A percentile compares a stretch with the other conserved stretches of the same genome.
Evolutionary conservation across 352 stramenopile genomes (phyloP).

Genomic region (Phytophthora pinifolia): DNA sequence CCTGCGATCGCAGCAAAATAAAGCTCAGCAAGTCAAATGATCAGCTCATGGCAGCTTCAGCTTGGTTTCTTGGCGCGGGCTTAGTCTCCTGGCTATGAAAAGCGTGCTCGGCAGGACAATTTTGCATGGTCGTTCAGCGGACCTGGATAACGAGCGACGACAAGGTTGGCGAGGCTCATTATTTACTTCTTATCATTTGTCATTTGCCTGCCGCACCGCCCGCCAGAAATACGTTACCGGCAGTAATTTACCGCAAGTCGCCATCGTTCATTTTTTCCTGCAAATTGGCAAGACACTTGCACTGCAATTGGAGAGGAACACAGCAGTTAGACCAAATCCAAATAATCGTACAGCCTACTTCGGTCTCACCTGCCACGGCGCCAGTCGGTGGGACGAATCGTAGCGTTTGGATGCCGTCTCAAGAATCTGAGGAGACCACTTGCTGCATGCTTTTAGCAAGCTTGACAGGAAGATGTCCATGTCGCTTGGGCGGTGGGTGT

Average conservation of each 20-base stretch:
- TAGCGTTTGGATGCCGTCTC: conserved; percentile 54
- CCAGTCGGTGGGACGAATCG: conserved; percentile 40
- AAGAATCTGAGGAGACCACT: conserved; percentile 54
- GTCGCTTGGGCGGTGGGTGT: conserved; percentile 37
- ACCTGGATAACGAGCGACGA: no score
- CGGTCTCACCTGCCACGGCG: conserved; percentile 61
- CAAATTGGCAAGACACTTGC: conserved; percentile 56
- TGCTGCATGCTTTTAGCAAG: conserved; percentile 56
- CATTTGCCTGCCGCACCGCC: conserved; percentile 11
- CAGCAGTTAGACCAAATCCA: conserved; percentile 1
- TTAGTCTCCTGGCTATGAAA: no score
- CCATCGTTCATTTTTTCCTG: conserved; percentile 46
- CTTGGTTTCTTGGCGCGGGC: no score
- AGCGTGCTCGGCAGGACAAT: neutral
- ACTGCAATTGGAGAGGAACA: conserved; percentile 25
- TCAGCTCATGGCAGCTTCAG: neutral
- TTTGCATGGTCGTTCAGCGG: no score
- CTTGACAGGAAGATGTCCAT: conserved; percentile 56
- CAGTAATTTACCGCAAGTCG: conserved; percentile 50
- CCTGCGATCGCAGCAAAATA: neutral
- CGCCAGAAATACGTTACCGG: neutral
- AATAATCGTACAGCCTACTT: neutral
- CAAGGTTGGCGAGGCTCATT: neutral
- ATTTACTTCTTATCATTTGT: conserved; percentile 17
- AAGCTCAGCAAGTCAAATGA: neutral